A percentile compares a stretch with the other conserved stretches of the same genome.
phyloP scores from a whole-genome alignment of 2,329 filamentous ascomycete species.

The Botrytis elliptica region DNA sequence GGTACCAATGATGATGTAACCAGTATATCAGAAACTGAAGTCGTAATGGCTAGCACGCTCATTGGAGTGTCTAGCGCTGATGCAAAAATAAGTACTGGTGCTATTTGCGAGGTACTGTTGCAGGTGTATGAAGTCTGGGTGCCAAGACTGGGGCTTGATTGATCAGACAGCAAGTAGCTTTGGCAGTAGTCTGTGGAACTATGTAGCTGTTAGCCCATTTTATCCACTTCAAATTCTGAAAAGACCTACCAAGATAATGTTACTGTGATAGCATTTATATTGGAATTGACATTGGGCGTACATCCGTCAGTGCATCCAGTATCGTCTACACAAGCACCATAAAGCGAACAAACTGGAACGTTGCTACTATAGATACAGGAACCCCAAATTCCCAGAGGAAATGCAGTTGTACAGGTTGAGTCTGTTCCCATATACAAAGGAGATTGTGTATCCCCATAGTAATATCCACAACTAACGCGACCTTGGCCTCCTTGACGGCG shows the following conservation, averaged over 20 bases:
- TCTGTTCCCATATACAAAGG: background rate
- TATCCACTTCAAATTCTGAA: accelerated
- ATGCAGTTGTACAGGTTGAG: constrained; percentile 1
- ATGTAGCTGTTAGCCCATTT: background rate
- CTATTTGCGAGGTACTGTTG: background rate
- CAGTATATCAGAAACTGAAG: background rate
- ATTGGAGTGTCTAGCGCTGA: background rate
- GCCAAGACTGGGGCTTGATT: background rate
- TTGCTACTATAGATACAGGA: background rate
- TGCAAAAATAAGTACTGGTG: background rate
- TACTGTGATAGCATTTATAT: background rate
- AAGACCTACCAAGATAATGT: background rate
- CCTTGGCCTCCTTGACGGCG: background rate
- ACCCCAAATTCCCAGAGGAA: background rate
- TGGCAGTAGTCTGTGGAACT: background rate
- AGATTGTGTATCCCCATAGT: background rate
- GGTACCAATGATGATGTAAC: background rate
- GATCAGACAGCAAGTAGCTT: background rate
- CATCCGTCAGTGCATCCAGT: background rate
- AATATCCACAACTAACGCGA: background rate
- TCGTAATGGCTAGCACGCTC: background rate
- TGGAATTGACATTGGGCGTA: background rate
- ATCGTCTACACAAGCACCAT: background rate
- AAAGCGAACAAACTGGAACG: background rate
- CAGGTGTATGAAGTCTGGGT: background rate